Evolutionary conservation across 2,329 filamentous ascomycete genomes (phyloP).

Genomic region (Coniella lustricola): DNA sequence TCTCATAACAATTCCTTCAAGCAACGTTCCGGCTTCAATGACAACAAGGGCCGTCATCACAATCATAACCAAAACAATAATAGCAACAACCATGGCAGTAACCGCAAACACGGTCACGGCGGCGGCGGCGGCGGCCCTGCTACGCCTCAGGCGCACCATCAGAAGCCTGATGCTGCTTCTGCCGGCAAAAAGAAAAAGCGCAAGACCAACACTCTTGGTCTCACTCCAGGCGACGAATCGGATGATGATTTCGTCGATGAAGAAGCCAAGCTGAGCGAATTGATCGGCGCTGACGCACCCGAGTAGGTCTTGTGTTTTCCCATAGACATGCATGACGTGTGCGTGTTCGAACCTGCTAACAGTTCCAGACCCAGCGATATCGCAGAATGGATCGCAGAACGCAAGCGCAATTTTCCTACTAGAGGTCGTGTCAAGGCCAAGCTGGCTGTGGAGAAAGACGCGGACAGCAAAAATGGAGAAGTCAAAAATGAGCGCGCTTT

Average conservation of each 20-base stretch:
- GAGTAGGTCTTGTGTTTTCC: conserved; percentile 36
- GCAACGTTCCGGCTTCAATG: conserved; percentile 30
- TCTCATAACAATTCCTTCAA: conserved; percentile 25
- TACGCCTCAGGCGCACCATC: conserved; percentile 28
- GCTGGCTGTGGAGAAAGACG: conserved; percentile 40
- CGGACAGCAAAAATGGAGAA: conserved; percentile 57
- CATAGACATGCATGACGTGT: conserved; percentile 11
- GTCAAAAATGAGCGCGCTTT: conserved; percentile 35
- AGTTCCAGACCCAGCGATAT: conserved; percentile 58
- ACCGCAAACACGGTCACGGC: conserved; percentile 27
- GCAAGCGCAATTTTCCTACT: conserved; percentile 75
- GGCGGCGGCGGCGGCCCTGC: conserved; percentile 17
- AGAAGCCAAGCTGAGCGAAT: conserved; percentile 49
- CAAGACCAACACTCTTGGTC: conserved; percentile 63
- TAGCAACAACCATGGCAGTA: conserved; percentile 17
- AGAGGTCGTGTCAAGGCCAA: conserved; percentile 60
- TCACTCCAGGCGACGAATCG: conserved; percentile 60
- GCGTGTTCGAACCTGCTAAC: conserved; percentile 15
- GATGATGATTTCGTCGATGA: conserved; percentile 69
- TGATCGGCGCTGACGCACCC: conserved; percentile 49
- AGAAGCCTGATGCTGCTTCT: conserved; percentile 45
- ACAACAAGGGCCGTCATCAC: conserved; percentile 28
- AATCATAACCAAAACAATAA: conserved; percentile 22
- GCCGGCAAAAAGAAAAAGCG: conserved; percentile 63
- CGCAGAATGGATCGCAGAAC: conserved; percentile 71